Evolutionary conservation across 768 basidiomycete species (phyloP), one percentile per base, ranked within the genome.

Genomic region (Serendipita sp.): DNA sequence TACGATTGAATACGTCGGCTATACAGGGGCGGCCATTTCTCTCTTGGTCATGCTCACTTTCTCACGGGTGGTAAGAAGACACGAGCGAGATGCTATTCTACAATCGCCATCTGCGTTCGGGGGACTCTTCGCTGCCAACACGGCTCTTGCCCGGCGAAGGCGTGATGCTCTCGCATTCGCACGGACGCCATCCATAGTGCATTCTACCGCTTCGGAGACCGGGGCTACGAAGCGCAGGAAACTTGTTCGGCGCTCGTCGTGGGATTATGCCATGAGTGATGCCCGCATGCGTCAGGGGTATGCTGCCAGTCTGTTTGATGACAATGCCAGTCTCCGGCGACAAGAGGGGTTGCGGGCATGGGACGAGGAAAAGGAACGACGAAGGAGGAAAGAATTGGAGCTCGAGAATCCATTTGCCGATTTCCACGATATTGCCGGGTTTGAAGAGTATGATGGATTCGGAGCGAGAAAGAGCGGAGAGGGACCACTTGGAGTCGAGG

Each of bases 11-110:
- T 26, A 20, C 26, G 2, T 28, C 45, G 45, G 45, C 20, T 58
- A n/a, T 38, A 2, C 67, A 83, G 82, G 81, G 82, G 74, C 76
- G 17, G 69, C 82, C 13, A 76, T 82, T 17, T 83, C 83, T 0
- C 58, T 81, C 14, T 72, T 82, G 38, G 76, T 67, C 38, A 79
- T 84, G 65, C 80, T 82, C 65, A 83, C 81, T 69, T 83, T 82
- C 65, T 74, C 78, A 44, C 76, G 81, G 22, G 83, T 83, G 5
- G 76, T 83, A 20, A 76, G 74, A 31, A 76, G 83, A n/a, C 81
- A 84, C 65, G 83, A 85, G 68, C 72, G 76, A 45, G 83, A 84
- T 44, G 75, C 77, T 1, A 69, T 82, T 33, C 68, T 83, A 11
- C 79, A 79, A 60, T 75, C 79, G 62, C 76, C 81, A 1, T 70